Conservation (phyloP, 2,329 filamentous ascomycete species). For the Arthrobotrys sinensis region DNA sequence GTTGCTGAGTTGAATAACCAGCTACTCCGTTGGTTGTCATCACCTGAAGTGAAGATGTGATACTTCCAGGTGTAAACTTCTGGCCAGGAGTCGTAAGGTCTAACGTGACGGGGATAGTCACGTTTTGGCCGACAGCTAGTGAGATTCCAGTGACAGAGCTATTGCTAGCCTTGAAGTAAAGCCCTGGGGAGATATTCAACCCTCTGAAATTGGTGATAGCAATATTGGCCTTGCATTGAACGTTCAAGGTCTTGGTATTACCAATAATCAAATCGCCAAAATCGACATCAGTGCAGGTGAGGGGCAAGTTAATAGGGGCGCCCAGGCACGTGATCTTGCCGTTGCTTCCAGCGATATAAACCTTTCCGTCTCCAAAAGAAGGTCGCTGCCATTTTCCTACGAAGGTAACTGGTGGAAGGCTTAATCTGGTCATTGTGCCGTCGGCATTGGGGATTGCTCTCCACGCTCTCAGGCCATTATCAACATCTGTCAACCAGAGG, state of each 20-base stretch:
- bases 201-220: conserved; percentile 67
- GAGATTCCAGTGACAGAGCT: conserved; percentile 67
- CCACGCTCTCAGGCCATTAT: conserved; percentile 67
- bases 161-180: conserved; percentile 67
- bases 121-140: conserved; percentile 66
- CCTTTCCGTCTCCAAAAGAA: conserved; percentile 68
- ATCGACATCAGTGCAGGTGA: conserved; percentile 68
- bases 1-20: conserved; percentile 67
- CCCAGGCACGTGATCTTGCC: conserved; percentile 63
- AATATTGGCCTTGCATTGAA: conserved; percentile 69
- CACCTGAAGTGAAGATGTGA: conserved; percentile 50
- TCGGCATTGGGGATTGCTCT: conserved; percentile 67
- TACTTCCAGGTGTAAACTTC: conserved; percentile 40
- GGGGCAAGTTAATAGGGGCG: conserved; percentile 68
- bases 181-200: conserved; percentile 66
- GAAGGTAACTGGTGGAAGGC: conserved; percentile 67
- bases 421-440: conserved; percentile 64
- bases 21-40: conserved; percentile 66
- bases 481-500: conserved; percentile 68
- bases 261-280: conserved; percentile 68
- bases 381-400: conserved; percentile 68
- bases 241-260: conserved; percentile 64
- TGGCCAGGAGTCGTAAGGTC: conserved; percentile 35
- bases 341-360: conserved; percentile 66
- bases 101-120: conserved; percentile 67